phyloP scores from a whole-genome alignment of 75 land plant species.

The Pinus albicaulis region DNA sequence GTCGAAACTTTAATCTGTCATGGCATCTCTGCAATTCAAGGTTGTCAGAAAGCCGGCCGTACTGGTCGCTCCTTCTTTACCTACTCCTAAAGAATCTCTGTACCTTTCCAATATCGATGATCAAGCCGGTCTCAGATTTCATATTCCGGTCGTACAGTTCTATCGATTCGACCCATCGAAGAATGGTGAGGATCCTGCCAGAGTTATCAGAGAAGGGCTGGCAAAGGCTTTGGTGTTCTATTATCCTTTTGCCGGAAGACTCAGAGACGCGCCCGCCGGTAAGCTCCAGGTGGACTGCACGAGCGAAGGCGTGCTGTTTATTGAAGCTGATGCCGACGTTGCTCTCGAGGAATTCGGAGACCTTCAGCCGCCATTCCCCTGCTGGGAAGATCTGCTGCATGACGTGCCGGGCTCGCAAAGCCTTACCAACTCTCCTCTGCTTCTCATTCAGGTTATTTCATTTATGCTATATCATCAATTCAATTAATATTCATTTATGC shows the following conservation, averaged over 20 bases:
- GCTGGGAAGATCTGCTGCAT: background rate
- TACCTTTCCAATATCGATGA: slow-evolving; percentile 52
- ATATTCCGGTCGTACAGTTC: slow-evolving; percentile 16
- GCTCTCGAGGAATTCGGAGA: slow-evolving; percentile 13
- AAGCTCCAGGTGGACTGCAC: background rate
- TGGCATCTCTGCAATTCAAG: background rate
- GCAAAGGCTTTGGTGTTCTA: slow-evolving; percentile 1
- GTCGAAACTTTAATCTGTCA: background rate
- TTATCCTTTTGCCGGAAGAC: slow-evolving; percentile 6
- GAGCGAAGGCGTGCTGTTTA: background rate
- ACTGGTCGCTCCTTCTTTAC: slow-evolving; percentile 23
- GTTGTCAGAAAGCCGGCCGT: slow-evolving; percentile 4
- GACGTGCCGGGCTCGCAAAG: background rate
- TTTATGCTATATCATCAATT: no score
- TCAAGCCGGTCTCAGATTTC: slow-evolving; percentile 31
- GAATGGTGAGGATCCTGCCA: background rate
- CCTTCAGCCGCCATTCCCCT: background rate
- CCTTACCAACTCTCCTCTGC: background rate
- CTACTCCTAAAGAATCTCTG: slow-evolving; percentile 21
- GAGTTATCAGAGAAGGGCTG: background rate
- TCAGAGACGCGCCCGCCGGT: background rate
- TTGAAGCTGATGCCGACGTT: slow-evolving; percentile 25
- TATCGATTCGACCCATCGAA: background rate
- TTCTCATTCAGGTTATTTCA: background rate
- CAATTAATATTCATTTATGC: no score